phyloP scores from a whole-genome alignment of 768 basidiomycete genomes.

The Mycena amicta region DNA sequence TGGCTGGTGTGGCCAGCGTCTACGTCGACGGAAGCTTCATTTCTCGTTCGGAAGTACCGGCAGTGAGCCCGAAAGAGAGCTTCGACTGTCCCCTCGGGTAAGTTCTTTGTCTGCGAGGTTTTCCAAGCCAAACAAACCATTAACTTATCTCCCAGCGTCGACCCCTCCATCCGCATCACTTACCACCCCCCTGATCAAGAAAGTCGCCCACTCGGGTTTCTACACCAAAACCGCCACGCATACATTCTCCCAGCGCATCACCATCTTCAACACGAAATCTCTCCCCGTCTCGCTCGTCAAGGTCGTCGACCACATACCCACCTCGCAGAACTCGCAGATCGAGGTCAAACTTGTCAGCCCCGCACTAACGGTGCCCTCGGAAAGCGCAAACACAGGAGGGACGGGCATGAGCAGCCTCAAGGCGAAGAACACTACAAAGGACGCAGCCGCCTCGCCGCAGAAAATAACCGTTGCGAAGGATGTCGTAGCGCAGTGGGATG shows the following conservation, averaged over 20 bases:
- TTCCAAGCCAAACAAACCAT: background rate
- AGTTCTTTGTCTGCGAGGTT: conserved; percentile 8
- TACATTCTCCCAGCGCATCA: conserved; percentile 39
- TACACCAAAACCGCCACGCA: conserved; percentile 36
- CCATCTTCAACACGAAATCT: conserved; percentile 40
- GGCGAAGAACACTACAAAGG: background rate
- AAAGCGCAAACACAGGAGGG: background rate
- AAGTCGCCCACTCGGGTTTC: conserved; percentile 36
- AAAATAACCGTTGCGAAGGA: conserved; percentile 31
- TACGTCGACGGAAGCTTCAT: conserved; percentile 63
- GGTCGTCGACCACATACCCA: conserved; percentile 41
- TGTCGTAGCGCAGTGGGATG: conserved; percentile 42
- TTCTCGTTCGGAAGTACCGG: conserved; percentile 44
- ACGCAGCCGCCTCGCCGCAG: conserved; percentile 5
- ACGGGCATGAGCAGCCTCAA: too few relatives aligned
- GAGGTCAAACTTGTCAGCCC: conserved; percentile 24
- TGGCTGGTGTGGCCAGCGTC: conserved; percentile 49
- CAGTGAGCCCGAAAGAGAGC: conserved; percentile 45
- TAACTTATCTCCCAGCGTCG: conserved; percentile 30
- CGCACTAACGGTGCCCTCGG: conserved; percentile 7
- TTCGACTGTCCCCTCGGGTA: conserved; percentile 52
- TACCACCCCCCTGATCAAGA: conserved; percentile 42
- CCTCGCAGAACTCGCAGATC: conserved; percentile 34
- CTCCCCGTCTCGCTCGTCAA: conserved; percentile 32
- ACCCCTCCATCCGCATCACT: conserved; percentile 43